Base-by-base conservation (phyloP, 352 stramenopile genomes). In the Phytophthora nicotianae region DNA sequence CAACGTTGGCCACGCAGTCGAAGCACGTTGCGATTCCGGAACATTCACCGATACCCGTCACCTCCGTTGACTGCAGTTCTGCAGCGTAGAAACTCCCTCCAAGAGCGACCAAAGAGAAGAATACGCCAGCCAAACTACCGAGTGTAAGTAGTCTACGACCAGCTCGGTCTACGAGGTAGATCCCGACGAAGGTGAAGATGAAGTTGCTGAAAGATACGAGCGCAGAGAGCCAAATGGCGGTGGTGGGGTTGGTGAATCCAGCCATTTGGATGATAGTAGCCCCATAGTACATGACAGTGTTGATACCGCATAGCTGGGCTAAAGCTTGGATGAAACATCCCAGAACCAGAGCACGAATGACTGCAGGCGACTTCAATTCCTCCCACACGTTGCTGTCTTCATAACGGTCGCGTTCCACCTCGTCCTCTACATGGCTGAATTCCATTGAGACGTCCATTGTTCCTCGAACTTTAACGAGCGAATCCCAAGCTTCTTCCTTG, bases 261-360 rank as follows among this genome's bases (percentile, higher is more conserved):
- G 86, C 86, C 65, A 91, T 78, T 59, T 89, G 80, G 53, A 95
- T 81, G 48, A 95, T 88, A 10, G 75, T 87, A 20, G 81, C 81
- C 38, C 81, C 81, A 51, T 91, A 93, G 60, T 91, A 95, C 83
- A 95, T 93, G 63, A 91, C 83, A 2, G 81, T 92, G 59, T 92
- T 94, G 65, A 94, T 93, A 27, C 84, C 83, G 33, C 77, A 90
- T 29, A 93, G 63, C 47, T 91, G 83, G 58, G 89, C 76, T 5
- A 91, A 56, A 8, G 24, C 53, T 43, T 70, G 62, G 9, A 69
- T 42, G 14, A 73, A 68, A 46, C 84, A 93, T 35, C 84, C 84
- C 5, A 93, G 50, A 1, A 78, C 23, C 17, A 70, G 24, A 16
- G 51, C 65, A 27, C 33, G 81, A 10, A 65, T 61, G 0, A 92